Evolutionary conservation across 225 moss, liverwort and hornwort genomes (phyloP), one percentile per base, ranked within the genome.

Genomic region (Marchantia polymorpha): DNA sequence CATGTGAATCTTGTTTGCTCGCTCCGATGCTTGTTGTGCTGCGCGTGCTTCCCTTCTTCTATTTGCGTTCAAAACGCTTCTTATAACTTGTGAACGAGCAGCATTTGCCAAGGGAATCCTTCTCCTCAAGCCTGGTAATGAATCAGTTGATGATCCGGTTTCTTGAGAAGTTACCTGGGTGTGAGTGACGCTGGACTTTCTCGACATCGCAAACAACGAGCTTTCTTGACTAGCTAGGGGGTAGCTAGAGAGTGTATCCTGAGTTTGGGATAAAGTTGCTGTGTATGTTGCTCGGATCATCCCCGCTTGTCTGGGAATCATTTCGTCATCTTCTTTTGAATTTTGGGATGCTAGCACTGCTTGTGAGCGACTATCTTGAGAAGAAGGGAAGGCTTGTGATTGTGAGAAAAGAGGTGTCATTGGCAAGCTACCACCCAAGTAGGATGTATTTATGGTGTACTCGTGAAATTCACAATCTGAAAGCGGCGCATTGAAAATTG

Each of bases 381-480:
- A 79, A 74, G 66, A 86, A 20, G 72, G 79, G 48, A 69, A 69
- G 66, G 74, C 29, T 69, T 84, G 87, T 20, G 82, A 84, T 58
- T 82, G 84, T 53, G 96, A 91, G 80, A 96, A 96, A 23, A 96
- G 91, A 75, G 96, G 96, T 73, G 96, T 94, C 94, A 94, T 94
- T 17, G 96, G 96, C 64, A 96, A 89, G 85, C 96, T 96, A 52
- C 89, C 90, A 59, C 90, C 90, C 29, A 84, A 78, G 90, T 92
- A 91, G 63, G 96, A 86, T 50, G 94, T 90, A 55, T 92, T 91
- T 52, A 96, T 96, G 25, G 92, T 87, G 78, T 96, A 91, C 74
- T 94, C 94, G 86, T 91, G 92, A 81, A 96, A 96, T 58, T 90
- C 92, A 83, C 96, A 96, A n/a, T 91, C 91, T 68, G 94, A 92